Evolutionary conservation across 805 yeast species (phyloP).

Genomic region (Nakazawaea pomicola): DNA sequence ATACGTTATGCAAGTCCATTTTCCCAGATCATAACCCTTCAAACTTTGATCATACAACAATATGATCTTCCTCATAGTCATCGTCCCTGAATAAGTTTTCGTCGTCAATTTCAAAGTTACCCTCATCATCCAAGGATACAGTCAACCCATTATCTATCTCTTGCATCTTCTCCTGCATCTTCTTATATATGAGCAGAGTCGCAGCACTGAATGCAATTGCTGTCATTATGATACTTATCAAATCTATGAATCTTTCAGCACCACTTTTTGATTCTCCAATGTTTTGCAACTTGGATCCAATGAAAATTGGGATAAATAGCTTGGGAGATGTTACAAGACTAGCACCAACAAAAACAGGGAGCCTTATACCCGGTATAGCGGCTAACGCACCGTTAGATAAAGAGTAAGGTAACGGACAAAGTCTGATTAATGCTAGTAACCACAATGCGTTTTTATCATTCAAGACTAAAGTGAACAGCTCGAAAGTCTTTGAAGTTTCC

Average conservation of each 20-base stretch:
- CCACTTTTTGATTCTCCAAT: constrained; percentile 56
- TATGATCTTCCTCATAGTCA: constrained; percentile 13
- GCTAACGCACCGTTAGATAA: constrained; percentile 90
- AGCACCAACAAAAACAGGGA: constrained; percentile 61
- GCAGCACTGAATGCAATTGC: constrained; percentile 48
- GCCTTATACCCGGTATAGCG: constrained; percentile 71
- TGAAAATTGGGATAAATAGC: constrained; percentile 64
- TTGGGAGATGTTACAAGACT: constrained; percentile 79
- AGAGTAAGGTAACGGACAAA: constrained; percentile 93
- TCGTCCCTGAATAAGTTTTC: constrained; percentile 8
- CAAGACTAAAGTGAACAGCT: constrained; percentile 69
- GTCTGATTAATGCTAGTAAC: constrained; percentile 64
- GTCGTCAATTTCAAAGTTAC: constrained; percentile 11
- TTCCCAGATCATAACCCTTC: too few relatives aligned
- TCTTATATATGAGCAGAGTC: constrained; percentile 62
- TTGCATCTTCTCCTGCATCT: constrained; percentile 34
- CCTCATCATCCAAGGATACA: constrained; percentile 10
- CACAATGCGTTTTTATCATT: constrained; percentile 65
- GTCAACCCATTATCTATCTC: constrained; percentile 12
- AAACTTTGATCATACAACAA: constrained; percentile 10
- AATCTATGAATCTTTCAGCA: constrained; percentile 52
- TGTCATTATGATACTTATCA: constrained; percentile 57
- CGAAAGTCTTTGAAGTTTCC: constrained; percentile 55
- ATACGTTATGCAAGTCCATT: too few relatives aligned
- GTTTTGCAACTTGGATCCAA: constrained; percentile 69